A percentile compares a stretch with the other conserved stretches of the same genome.
Conservation (phyloP, 225 moss, liverwort and hornwort genomes). For the Takakia lepidozioides region DNA sequence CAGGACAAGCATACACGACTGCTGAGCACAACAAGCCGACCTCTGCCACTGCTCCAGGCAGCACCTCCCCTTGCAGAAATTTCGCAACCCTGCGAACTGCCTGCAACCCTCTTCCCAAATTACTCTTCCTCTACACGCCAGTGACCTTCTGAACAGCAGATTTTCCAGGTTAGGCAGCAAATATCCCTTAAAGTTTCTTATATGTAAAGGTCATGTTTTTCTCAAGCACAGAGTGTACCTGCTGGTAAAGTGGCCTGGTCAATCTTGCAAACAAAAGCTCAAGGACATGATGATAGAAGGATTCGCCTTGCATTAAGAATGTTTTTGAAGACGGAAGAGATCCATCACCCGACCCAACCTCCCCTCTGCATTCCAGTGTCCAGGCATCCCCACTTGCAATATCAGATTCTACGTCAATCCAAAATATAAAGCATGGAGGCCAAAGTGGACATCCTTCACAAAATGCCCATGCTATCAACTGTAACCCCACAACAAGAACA, state of each 20-base stretch:
- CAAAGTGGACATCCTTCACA: too few relatives aligned
- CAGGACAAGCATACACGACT: constrained; percentile 76
- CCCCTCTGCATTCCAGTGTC: constrained; percentile 40
- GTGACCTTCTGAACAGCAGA: too few relatives aligned
- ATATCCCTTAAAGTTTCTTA: too few relatives aligned
- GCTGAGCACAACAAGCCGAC: constrained; percentile 92
- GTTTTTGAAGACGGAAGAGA: constrained; percentile 81
- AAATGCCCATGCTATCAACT: too few relatives aligned
- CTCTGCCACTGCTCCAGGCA: constrained; percentile 93
- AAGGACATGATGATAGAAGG: constrained; percentile 84
- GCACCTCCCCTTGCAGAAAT: constrained; percentile 80
- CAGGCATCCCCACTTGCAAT: constrained; percentile 21
- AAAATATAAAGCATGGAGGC: too few relatives aligned
- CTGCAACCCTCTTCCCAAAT: constrained; percentile 20
- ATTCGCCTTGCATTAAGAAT: constrained; percentile 77
- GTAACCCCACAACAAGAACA: too few relatives aligned
- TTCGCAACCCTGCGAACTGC: constrained; percentile 80
- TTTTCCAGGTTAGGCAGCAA: too few relatives aligned
- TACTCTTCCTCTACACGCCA: background rate
- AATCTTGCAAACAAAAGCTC: constrained; percentile 93
- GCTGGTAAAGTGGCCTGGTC: constrained; percentile 79
- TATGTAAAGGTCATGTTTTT: too few relatives aligned
- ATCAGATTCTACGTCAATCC: too few relatives aligned
- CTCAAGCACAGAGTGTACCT: constrained; percentile 29
- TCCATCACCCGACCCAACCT: constrained; percentile 51